Base-by-base conservation (phyloP, 148 eudicot genomes). In the Chenopodium quinoa region DNA sequence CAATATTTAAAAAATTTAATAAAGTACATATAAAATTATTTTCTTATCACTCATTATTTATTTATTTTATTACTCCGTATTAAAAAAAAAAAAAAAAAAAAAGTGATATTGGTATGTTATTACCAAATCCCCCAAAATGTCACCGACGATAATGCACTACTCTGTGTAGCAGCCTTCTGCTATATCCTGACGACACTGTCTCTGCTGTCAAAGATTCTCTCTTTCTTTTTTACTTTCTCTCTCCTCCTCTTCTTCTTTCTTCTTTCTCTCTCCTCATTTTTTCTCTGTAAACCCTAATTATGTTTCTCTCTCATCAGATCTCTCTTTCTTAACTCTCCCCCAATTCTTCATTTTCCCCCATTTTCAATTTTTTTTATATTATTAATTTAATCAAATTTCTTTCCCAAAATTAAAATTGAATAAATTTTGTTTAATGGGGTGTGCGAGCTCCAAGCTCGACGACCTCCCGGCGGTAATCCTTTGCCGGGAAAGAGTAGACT, bases 401-500 rank as follows among this genome's bases (percentile, higher is more conserved):
- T 31, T 31, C 13, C 17, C 62, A 56, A 9, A 20, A 4, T 40
- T 13, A 5, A 71, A 3, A 54, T 46, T 46, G 4, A 68, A 69
- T 6, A 1, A 6, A 17, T 0, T 4, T 47, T 2, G 3, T 12
- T 56, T 14, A 3, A 95, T 96, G 99, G 99, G 99, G 34, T 96
- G 99, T 50, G 86, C 91, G 0, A 86, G 75, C 80, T 96, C 99
- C 4, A 96, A 96, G 80, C 81, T 84, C 25, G 99, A 96, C 60
- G 99, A 96, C 73, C 80, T 88, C 0, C 97, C 97, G 83, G 99
- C 98, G 79, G 94, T 96, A 10, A 80, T 73, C 2, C 86, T 94
- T 2, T 96, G 99, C 88, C 90, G 93, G 0, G 87, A 92, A 0
- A 88, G 99, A 0, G 85, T 94, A 9, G n/a, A 66, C 0, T 87